These are phyloP conservation scores for Phytophthora podocarpi DNA, from an alignment of 352 stramenopile species.

Conservation along the genomic window DNA sequence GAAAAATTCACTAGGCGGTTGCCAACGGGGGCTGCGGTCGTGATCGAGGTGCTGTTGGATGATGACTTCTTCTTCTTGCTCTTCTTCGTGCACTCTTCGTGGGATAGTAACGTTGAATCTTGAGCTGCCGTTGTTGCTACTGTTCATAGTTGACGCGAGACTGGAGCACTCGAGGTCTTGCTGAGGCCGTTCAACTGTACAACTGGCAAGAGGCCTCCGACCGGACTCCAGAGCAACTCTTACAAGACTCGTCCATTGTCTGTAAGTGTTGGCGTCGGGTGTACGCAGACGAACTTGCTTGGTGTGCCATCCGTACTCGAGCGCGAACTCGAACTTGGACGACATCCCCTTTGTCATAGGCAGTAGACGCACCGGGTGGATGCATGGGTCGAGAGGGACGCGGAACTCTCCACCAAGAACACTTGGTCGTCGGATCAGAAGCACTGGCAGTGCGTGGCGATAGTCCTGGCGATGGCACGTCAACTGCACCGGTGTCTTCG, in stretches of 20 bases:
- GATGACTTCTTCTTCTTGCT: neutral
- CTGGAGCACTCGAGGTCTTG: constrained; percentile 29
- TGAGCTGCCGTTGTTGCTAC: constrained; percentile 22
- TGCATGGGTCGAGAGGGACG: constrained; percentile 38
- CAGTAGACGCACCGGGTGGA: constrained; percentile 35
- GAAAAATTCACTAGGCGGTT: constrained; percentile 21
- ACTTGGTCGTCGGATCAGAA: constrained; percentile 30
- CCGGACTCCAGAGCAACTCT: constrained; percentile 32
- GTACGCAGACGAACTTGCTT: constrained; percentile 32
- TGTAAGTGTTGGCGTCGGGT: constrained; percentile 28
- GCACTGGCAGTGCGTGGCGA: constrained; percentile 32
- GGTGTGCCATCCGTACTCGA: constrained; percentile 39
- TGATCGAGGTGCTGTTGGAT: neutral
- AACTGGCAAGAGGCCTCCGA: constrained; percentile 26
- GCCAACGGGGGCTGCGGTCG: neutral
- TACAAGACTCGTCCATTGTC: constrained; percentile 30
- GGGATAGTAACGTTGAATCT: constrained; percentile 13
- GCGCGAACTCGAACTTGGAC: constrained; percentile 28
- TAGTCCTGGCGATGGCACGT: constrained; percentile 35
- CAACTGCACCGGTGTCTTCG: constrained; percentile 35
- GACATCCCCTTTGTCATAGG: constrained; percentile 20
- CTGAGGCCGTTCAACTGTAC: neutral
- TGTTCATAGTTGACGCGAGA: constrained; percentile 34
- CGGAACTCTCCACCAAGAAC: constrained; percentile 29
- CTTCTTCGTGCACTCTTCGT: constrained; percentile 8